Evolutionary conservation across 2,329 filamentous ascomycete genomes (phyloP).

Genomic region (Aureobasidium sp.): DNA sequence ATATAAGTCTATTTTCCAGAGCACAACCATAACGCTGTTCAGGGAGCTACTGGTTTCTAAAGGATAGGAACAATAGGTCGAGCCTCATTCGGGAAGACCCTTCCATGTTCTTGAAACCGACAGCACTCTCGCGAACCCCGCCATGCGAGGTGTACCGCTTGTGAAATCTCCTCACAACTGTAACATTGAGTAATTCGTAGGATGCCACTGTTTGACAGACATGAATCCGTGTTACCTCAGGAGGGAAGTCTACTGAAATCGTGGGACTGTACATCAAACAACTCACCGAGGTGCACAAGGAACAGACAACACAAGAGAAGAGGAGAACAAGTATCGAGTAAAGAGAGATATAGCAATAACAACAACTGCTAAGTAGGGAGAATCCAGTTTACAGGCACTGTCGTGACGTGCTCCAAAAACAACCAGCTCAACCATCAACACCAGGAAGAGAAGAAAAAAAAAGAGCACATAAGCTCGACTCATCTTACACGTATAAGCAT

Average conservation of each 20-base stretch:
- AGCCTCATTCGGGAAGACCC: no score
- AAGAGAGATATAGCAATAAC: not conserved
- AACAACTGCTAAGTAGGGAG: not conserved
- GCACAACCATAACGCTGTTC: not conserved
- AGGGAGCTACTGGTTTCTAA: no score
- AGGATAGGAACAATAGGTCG: not conserved
- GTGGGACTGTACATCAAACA: no score
- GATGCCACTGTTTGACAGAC: not conserved
- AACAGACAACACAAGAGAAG: not conserved
- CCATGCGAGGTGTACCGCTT: not conserved
- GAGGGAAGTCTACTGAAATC: no score
- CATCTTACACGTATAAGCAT: not conserved
- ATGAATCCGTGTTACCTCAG: no score
- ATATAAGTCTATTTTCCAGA: no score
- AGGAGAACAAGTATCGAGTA: not conserved
- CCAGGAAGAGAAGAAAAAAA: not conserved
- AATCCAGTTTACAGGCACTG: not conserved
- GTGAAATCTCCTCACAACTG: not conserved
- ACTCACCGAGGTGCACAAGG: not conserved
- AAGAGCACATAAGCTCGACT: not conserved
- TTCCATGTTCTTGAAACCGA: not conserved
- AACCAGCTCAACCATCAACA: not conserved
- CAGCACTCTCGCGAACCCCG: not conserved
- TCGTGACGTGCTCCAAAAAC: not conserved
- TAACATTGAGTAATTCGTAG: not conserved